These are phyloP conservation scores for Pythium scleroteichum DNA, from an alignment of 352 stramenopile genomes.

Conservation along the genomic window DNA sequence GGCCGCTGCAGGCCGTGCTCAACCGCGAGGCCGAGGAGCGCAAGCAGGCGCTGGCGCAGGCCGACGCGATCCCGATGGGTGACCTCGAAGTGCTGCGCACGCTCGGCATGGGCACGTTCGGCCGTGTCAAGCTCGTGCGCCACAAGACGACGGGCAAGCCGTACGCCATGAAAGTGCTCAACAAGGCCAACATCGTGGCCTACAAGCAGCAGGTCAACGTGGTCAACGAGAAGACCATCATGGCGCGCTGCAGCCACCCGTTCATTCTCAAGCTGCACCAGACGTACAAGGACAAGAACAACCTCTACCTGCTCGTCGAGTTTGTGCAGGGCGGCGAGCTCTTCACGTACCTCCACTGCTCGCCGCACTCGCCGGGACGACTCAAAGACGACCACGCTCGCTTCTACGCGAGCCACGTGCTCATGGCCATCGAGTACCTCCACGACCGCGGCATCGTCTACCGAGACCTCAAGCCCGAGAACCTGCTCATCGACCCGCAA, in stretches of 20 bases:
- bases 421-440: conserved; percentile 87
- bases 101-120: conserved; percentile 96
- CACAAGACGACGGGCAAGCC: conserved; percentile 83
- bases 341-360: conserved; percentile 88
- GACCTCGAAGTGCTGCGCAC: conserved; percentile 92
- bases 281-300: conserved; percentile 94
- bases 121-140: conserved; percentile 93
- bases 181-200: conserved; percentile 95
- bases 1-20: conserved; percentile 62
- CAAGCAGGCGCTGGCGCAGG: conserved; percentile 43
- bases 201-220: conserved; percentile 98
- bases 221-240: conserved; percentile 98
- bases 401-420: conserved; percentile 92
- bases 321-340: conserved; percentile 97
- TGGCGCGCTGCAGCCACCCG: conserved; percentile 95
- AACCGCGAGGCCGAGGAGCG: conserved; percentile 26
- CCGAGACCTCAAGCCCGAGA: conserved; percentile 82
- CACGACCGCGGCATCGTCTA: conserved; percentile 89
- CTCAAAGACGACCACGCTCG: conserved; percentile 66
- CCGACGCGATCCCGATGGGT: conserved; percentile 32
- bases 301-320: conserved; percentile 98
- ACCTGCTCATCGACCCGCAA: conserved; percentile 83
- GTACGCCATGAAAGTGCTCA: conserved; percentile 96
- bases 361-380: conserved; percentile 42
- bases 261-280: conserved; percentile 97